These are phyloP conservation scores for Cryptosporidium tyzzeri DNA, from an alignment of 169 alveolate species.

Conservation along the genomic window DNA sequence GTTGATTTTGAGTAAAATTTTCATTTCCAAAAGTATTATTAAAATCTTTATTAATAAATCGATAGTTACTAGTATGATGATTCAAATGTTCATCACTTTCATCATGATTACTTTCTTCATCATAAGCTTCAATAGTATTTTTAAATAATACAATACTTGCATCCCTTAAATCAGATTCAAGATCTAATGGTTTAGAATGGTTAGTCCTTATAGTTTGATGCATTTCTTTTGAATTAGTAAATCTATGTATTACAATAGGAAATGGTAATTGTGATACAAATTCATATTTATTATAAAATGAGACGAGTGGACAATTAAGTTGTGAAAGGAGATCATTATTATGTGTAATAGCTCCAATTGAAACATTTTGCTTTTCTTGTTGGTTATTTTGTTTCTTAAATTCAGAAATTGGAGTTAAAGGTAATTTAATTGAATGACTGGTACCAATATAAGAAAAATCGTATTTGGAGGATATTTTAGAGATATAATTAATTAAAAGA, in stretches of 20 bases:
- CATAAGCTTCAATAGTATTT: background rate
- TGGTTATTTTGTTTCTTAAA: background rate
- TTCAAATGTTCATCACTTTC: background rate
- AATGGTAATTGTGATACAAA: slow-evolving; percentile 66
- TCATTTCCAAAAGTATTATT: background rate
- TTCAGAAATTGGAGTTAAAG: slow-evolving; percentile 45
- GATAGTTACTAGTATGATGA: background rate
- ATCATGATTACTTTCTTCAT: background rate
- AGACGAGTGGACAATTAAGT: slow-evolving; percentile 58
- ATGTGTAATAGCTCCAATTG: slow-evolving; percentile 54
- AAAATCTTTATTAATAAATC: too few species aligned
- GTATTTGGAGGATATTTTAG: slow-evolving; percentile 63
- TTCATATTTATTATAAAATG: slow-evolving; percentile 58
- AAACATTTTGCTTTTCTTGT: slow-evolving; percentile 4
- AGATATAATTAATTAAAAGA: slow-evolving; percentile 34
- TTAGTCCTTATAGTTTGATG: slow-evolving; percentile 10
- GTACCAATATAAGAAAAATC: slow-evolving; percentile 36
- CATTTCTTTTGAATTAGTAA: slow-evolving; percentile 50
- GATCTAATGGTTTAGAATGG: slow-evolving; percentile 18
- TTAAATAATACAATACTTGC: slow-evolving; percentile 21
- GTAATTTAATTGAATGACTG: slow-evolving; percentile 40
- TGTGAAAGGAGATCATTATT: slow-evolving; percentile 57
- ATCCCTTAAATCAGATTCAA: slow-evolving; percentile 42
- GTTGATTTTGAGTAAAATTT: background rate
- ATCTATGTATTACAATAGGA: slow-evolving; percentile 54